Percentiles rank a stretch among this genome's conserved stretches.
These are phyloP conservation scores for Globisporangium uncinulatum DNA, from an alignment of 352 stramenopile genomes.

Conservation along the genomic window DNA sequence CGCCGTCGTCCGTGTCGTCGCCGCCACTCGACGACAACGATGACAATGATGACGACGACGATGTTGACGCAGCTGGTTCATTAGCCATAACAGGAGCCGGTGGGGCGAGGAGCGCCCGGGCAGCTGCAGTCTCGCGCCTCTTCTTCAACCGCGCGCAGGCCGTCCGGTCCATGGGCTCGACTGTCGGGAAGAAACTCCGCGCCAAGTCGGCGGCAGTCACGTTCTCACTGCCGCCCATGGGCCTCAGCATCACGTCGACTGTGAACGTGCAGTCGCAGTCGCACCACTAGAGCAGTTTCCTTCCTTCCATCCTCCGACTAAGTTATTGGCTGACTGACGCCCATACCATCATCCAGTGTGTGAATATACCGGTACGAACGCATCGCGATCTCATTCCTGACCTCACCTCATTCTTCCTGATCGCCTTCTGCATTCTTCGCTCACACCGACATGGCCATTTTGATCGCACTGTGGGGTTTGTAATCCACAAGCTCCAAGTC, in stretches of 20 bases:
- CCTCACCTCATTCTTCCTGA: too few species aligned
- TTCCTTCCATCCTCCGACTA: conserved; percentile 1
- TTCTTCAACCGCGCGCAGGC: conserved; percentile 54
- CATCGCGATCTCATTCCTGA: background rate
- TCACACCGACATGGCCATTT: conserved; percentile 99
- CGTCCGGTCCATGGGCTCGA: conserved; percentile 50
- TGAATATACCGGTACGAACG: background rate
- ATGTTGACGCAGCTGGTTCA: background rate
- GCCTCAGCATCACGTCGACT: conserved; percentile 53
- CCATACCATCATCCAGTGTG: background rate
- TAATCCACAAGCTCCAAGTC: conserved; percentile 98
- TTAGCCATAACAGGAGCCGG: conserved; percentile 8
- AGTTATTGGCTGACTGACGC: conserved; percentile 12
- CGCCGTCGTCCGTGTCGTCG: background rate
- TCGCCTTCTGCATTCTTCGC: too few species aligned
- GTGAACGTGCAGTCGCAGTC: conserved; percentile 29
- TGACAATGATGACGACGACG: background rate
- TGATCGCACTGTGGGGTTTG: conserved; percentile 95
- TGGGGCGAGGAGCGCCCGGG: conserved; percentile 6
- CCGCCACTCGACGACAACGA: background rate
- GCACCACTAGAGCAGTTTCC: conserved; percentile 16
- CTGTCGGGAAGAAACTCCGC: conserved; percentile 62
- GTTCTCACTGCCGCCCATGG: conserved; percentile 71
- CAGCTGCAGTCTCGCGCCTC: conserved; percentile 29
- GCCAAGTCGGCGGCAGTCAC: conserved; percentile 43